Conservation (phyloP, 2,329 filamentous ascomycete genomes). For the Fusarium sambucinum region DNA sequence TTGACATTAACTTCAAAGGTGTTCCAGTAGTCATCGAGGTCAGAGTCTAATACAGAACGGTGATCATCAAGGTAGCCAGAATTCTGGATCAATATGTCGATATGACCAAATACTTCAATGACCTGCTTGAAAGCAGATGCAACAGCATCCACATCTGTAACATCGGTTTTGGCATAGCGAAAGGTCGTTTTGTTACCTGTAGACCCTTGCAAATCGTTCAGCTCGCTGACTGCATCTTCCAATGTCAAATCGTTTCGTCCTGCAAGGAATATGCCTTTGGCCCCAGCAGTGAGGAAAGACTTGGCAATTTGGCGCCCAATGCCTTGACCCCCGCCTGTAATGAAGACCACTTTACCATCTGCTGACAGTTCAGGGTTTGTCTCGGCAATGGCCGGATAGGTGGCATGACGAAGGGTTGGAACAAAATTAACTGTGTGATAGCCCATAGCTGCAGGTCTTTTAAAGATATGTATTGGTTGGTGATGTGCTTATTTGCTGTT, state of each 20-base stretch:
- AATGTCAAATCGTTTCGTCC: neutral
- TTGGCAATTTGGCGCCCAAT: conserved; percentile 5
- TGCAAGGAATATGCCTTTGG: neutral
- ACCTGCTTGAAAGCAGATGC: neutral
- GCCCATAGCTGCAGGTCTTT: neutral
- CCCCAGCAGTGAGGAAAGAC: neutral
- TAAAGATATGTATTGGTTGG: too few species aligned
- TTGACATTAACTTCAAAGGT: conserved; percentile 10
- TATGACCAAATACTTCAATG: neutral
- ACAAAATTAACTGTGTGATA: neutral
- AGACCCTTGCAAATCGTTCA: neutral
- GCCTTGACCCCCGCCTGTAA: conserved; percentile 7
- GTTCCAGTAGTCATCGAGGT: conserved; percentile 7
- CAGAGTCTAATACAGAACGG: neutral
- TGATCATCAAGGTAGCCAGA: conserved; percentile 12
- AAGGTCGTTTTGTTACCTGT: neutral
- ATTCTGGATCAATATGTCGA: conserved; percentile 5
- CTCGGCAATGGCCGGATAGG: conserved; percentile 1
- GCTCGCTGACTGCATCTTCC: neutral
- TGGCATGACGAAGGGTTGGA: neutral
- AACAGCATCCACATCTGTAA: neutral
- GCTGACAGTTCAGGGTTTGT: neutral
- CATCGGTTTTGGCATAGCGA: neutral
- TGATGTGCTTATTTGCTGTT: too few species aligned
- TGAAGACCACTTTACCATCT: neutral